Base-by-base conservation (phyloP, 306 rosid species). In the Rosa rugosa region DNA sequence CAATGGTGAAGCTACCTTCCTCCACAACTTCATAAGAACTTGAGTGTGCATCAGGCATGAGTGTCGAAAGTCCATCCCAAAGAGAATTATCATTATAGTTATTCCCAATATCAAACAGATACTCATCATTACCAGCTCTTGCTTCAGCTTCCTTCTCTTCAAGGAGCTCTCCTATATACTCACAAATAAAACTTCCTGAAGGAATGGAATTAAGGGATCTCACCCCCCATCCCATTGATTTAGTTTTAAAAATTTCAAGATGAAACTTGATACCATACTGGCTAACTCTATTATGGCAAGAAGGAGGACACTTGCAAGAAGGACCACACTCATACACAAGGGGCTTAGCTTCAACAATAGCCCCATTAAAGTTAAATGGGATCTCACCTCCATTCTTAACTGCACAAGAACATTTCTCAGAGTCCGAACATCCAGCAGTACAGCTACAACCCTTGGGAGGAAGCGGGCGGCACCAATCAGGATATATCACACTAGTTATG, bases 271-370 rank as follows among this genome's bases (percentile, higher is more conserved):
- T 90, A 54, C 99, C 99, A 62, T 38, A 84, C 81, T 95, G 99
- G 73, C 95, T 84, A 75, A 86, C 97, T 77, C 99, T 89, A 59
- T 95, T 95, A 76, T 80, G 82, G 84, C 99, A 95, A 68, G 95
- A 81, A 38, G 92, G 71, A 82, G 93, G 89, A 82, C 99, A 95
- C 85, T 71, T 83, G 85, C 99, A 95, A 42, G 84, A 77, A 75
- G 94, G 90, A 63, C 99, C 90, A 77, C 99, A 95, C 90, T 92
- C 99, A 72, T 84, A 92, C 49, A 95, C 97, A 12, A 95, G 94
- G 82, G 94, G 45, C 85, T 92, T 95, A 41, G 88, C 92, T 86
- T 91, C 90, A 76, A 95, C 92, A 84, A 95, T 95, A 71, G 97
- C 93, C 51, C 90, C 92, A 72, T 92, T 88, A 56, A 87, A 84